Evolutionary conservation across 495 filamentous ascomycete species (phyloP), one percentile per base, ranked within the genome.

Genomic region (Saxophila tyrrhenica): DNA sequence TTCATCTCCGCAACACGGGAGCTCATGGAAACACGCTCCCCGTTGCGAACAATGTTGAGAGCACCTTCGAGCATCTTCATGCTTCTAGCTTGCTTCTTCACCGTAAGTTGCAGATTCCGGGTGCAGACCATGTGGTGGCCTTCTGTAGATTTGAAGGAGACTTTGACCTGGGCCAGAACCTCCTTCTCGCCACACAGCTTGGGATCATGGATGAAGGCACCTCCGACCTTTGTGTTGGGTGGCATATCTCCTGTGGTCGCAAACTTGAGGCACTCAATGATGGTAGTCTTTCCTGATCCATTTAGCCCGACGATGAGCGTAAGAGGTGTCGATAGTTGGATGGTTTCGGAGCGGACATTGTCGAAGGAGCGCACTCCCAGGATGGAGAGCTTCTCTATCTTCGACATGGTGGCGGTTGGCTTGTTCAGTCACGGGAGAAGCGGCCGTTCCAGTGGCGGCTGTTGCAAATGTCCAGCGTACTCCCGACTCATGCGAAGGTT

Each of bases 221-320:
- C 92, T 38, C 87, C 85, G 65, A 85, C 89, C 41, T 64, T 70
- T 73, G 85, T 92, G 72, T 95, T 95, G 24, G 90, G 89, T 22
- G 92, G 92, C 1, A 95, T 76, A 56, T 94, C 85, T 49, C 92
- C 92, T 13, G 89, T 96, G 29, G 94, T 95, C 43, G 85, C 90
- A 84, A 95, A 98, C 66, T 96, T 96, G 61, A 98, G 88, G 65
- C 92, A 95, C 68, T 98, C 92, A 70, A 98, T 97, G 67, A 98
- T 95, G 44, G 94, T 97, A 44, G 92, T 98, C 72, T 98, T 98
- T 42, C 94, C 92, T 9, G 90, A 95, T 52, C 92, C 92, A 75
- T 98, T 98, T 63, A 86, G 86, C 42, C 92, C 92, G 50, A 98
- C 92, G 58, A 98, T 97, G 49, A 98, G 76, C 8, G 92, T 98